Base-by-base conservation (phyloP, 2,329 filamentous ascomycete species). In the Pseudogymnoascus sp. region DNA sequence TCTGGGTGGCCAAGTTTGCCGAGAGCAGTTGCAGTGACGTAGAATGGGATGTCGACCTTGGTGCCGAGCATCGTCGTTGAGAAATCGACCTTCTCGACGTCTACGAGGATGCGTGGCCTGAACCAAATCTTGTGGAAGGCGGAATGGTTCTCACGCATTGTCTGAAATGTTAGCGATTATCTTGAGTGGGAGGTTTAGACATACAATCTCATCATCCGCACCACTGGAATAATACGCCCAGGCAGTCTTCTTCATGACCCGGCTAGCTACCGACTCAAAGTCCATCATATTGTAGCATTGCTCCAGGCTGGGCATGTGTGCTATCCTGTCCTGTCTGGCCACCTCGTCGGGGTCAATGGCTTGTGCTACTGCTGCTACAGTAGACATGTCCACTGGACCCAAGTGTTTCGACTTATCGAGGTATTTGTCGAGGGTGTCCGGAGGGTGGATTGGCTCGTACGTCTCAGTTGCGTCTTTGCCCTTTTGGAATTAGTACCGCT, bases 51-150 rank as follows among this genome's bases (percentile, higher is more conserved):
- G 63, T 86, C 83, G 64, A 84, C 83, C 71, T 89, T 91, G 34
- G 86, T 86, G 65, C 92, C 92, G 15, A 99, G 86, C 92, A 99
- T 97, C 1, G 88, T 96, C 21, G 92, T 97, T 34, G 83, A 84
- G 71, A 89, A 84, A 72, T 96, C 90, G 62, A 99, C 82, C 19
- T 89, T 81, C 71, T 92, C 89, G 34, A 99, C 94, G 69, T 99
- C 87, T 59, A 95, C 84, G 60, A 99, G 84, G 60, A 99, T 78
- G 64, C 85, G 86, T 3, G 94, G 94, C 19, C 94, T 85, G 78
- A 99, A 97, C 91, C 92, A 87, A 74, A 96, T 95, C 72, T 95
- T 92, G 77, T 99, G 94, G 77, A 91, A 99, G 48, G 94, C 94
- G 48, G 82, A 84, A 76, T 96, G 92, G 76, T 99, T 99, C 75